These are phyloP conservation scores for Auriscalpium orientale DNA, from an alignment of 768 basidiomycete genomes.

Conservation along the genomic window DNA sequence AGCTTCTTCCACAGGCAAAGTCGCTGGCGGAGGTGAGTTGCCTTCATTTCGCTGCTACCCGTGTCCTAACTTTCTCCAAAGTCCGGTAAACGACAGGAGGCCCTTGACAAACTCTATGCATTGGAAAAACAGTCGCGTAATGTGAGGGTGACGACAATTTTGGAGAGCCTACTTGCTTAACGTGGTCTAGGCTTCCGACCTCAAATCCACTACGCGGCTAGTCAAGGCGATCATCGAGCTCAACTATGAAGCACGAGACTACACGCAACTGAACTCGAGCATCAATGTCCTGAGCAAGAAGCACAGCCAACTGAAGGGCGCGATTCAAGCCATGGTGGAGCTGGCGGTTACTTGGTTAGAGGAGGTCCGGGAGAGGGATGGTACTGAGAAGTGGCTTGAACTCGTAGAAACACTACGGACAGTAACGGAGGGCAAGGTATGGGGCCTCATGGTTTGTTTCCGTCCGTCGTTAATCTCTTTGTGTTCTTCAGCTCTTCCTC, in stretches of 20 bases:
- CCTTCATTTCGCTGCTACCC: not conserved
- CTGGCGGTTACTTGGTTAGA: conserved; percentile 76
- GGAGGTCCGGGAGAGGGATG: conserved; percentile 60
- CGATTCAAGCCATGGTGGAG: conserved; percentile 89
- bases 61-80: conserved; percentile 23
- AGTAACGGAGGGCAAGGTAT: conserved; percentile 95
- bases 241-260: conserved; percentile 65
- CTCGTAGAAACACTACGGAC: conserved; percentile 82
- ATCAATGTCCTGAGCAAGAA: conserved; percentile 79
- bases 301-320: conserved; percentile 91
- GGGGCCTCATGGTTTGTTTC: conserved; percentile 15
- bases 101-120: conserved; percentile 78
- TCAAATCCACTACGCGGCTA: conserved; percentile 83
- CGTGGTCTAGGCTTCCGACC: conserved; percentile 72
- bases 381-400: conserved; percentile 74
- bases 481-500: conserved; percentile 69
- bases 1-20: conserved; percentile 61
- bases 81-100: conserved; percentile 79
- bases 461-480: not conserved
- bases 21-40: conserved; percentile 60
- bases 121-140: conserved; percentile 97
- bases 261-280: conserved; percentile 60
- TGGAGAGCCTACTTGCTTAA: not conserved
- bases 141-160: conserved; percentile 36
- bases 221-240: conserved; percentile 67